Evolutionary conservation across 2,329 filamentous ascomycete genomes (phyloP).

Genomic region (Spiromastix sp.): DNA sequence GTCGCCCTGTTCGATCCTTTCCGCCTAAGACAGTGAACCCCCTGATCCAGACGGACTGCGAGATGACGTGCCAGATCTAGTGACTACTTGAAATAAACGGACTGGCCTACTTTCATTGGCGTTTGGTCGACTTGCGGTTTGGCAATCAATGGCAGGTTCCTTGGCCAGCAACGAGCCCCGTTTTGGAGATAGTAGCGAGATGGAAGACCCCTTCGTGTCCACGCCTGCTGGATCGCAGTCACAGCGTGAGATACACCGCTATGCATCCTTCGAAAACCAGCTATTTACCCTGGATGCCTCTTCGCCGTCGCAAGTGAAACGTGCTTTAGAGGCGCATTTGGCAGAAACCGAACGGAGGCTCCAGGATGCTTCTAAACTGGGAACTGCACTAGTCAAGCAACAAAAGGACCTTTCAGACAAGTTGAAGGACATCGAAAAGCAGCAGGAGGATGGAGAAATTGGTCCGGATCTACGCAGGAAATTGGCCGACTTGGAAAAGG

Average conservation of each 20-base stretch:
- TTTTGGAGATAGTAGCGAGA: no score
- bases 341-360: slow-evolving; percentile 86
- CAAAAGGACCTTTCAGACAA: slow-evolving; percentile 72
- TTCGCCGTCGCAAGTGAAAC: slow-evolving; percentile 78
- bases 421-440: slow-evolving; percentile 71
- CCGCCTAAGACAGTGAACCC: no score
- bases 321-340: slow-evolving; percentile 81
- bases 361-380: slow-evolving; percentile 81
- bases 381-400: slow-evolving; percentile 78
- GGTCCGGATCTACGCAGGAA: slow-evolving; percentile 72
- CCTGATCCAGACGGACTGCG: no score
- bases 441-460: slow-evolving; percentile 66
- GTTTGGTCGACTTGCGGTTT: no score
- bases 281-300: slow-evolving; percentile 69
- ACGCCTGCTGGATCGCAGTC: slow-evolving; percentile 31
- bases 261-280: slow-evolving; percentile 72
- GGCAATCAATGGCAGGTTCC: no score
- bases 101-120: no score
- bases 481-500: slow-evolving; percentile 78
- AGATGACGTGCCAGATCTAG: no score
- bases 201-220: slow-evolving; percentile 50
- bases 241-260: slow-evolving; percentile 49
- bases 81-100: no score
- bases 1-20: no score
- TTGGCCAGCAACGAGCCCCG: no score